Evolutionary conservation across 441 rosid species (phyloP).

Genomic region (Geranium incanum): DNA sequence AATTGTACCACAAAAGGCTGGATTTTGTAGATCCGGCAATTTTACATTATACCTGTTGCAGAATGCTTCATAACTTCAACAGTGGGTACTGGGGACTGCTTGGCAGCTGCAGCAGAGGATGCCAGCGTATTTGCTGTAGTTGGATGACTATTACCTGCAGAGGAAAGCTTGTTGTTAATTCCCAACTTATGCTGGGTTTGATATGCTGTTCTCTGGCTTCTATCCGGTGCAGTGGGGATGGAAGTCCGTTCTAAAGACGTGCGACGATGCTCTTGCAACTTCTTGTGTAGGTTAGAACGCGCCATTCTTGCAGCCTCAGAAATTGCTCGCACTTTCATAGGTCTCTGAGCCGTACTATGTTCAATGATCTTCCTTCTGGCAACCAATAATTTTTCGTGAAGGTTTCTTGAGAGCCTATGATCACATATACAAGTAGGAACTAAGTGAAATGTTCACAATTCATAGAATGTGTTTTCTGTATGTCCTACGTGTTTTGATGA

Average conservation of each 20-base stretch:
- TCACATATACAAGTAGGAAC: conserved; percentile 17
- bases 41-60: conserved; percentile 31
- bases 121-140: conserved; percentile 13
- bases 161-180: conserved; percentile 18
- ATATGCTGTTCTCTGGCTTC: conserved; percentile 17
- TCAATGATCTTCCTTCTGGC: conserved; percentile 48
- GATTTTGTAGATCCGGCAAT: conserved; percentile 12
- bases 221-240: conserved; percentile 16
- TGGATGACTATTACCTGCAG: conserved; percentile 22
- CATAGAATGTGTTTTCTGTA: conserved; percentile 4
- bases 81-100: conserved; percentile 21
- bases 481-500: not conserved
- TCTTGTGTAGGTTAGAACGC: conserved; percentile 58
- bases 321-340: conserved; percentile 44
- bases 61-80: conserved; percentile 9
- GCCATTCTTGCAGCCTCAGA: conserved; percentile 53
- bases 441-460: conserved; percentile 17
- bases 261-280: conserved; percentile 46
- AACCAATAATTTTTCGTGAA: conserved; percentile 42
- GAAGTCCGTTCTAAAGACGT: conserved; percentile 33
- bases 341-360: conserved; percentile 40
- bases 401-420: conserved; percentile 56
- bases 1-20: not conserved
- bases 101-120: conserved; percentile 27
- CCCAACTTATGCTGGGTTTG: conserved; percentile 25